Evolutionary conservation across 2,329 filamentous ascomycete species (phyloP).

Genomic region (Ceratocystiopsis sp.): DNA sequence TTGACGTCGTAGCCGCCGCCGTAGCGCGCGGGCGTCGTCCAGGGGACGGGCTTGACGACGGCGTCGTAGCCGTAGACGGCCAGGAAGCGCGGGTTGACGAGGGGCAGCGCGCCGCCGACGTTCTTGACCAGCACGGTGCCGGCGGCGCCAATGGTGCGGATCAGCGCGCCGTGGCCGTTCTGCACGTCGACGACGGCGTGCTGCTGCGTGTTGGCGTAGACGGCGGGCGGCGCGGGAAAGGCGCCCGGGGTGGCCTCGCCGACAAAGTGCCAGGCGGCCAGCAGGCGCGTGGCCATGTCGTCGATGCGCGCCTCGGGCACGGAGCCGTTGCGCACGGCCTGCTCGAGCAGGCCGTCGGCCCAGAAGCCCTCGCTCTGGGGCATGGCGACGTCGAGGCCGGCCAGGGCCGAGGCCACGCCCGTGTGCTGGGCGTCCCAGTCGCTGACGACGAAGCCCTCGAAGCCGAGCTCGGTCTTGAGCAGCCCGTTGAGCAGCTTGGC

Average conservation of each 20-base stretch:
- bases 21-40: too few species aligned
- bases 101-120: slow-evolving; percentile 33
- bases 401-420: slow-evolving; percentile 46
- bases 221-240: too few species aligned
- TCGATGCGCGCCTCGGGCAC: slow-evolving; percentile 44
- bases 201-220: slow-evolving; percentile 27
- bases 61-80: slow-evolving; percentile 48
- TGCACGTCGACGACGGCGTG: slow-evolving; percentile 38
- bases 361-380: slow-evolving; percentile 38
- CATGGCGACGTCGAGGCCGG: slow-evolving; percentile 71
- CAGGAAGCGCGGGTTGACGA: slow-evolving; percentile 34
- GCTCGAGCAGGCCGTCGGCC: slow-evolving; percentile 37
- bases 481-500: slow-evolving; percentile 41
- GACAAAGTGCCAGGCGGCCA: slow-evolving; percentile 43
- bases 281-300: slow-evolving; percentile 48
- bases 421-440: slow-evolving; percentile 69
- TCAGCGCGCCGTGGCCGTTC: slow-evolving; percentile 44
- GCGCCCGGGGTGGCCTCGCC: slow-evolving; percentile 24
- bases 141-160: slow-evolving; percentile 35
- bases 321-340: slow-evolving; percentile 37
- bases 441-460: slow-evolving; percentile 37
- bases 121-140: slow-evolving; percentile 56
- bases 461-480: slow-evolving; percentile 58
- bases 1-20: slow-evolving; percentile 33
- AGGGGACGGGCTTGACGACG: slow-evolving; percentile 30